Percentiles rank a stretch among this genome's conserved stretches.
Evolutionary conservation across 306 rosid species (phyloP).

Genomic region (Coriaria nepalensis): DNA sequence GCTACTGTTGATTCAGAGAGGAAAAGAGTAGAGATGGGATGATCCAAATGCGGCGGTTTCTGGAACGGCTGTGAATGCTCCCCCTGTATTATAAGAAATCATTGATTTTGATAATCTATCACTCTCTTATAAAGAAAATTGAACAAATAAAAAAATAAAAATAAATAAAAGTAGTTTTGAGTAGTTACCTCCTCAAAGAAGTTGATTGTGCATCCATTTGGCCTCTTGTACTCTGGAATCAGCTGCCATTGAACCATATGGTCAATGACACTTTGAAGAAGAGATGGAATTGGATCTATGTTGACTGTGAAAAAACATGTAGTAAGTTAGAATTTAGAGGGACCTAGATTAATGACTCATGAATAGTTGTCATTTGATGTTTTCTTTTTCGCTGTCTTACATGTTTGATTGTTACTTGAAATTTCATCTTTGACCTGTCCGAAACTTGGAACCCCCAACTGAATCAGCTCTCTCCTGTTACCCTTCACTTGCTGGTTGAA

Average conservation of each 20-base stretch:
- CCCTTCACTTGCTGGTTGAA: constrained; percentile 83
- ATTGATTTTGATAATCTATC: not conserved
- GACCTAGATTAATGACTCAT: not conserved
- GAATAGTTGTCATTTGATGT: not conserved
- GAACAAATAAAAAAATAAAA: not conserved
- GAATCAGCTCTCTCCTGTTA: constrained; percentile 79
- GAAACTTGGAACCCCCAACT: constrained; percentile 75
- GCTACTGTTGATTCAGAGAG: constrained; percentile 83
- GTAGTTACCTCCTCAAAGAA: constrained; percentile 69
- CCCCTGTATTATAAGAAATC: constrained; percentile 26
- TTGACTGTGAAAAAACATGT: constrained; percentile 28
- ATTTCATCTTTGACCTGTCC: constrained; percentile 59
- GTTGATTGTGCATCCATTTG: constrained; percentile 80
- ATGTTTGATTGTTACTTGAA: constrained; percentile 27
- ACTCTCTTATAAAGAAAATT: not conserved
- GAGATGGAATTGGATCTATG: constrained; percentile 69
- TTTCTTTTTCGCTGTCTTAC: constrained; percentile 3
- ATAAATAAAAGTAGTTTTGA: not conserved
- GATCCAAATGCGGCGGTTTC: constrained; percentile 94
- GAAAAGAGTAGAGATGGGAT: constrained; percentile 69
- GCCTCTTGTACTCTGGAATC: constrained; percentile 79
- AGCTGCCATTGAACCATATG: constrained; percentile 81
- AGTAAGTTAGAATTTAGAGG: not conserved
- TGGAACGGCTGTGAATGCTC: constrained; percentile 87
- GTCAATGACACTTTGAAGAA: constrained; percentile 66